phyloP scores from a whole-genome alignment of 2,329 filamentous ascomycete genomes.

The Pseudomassariella vexata region DNA sequence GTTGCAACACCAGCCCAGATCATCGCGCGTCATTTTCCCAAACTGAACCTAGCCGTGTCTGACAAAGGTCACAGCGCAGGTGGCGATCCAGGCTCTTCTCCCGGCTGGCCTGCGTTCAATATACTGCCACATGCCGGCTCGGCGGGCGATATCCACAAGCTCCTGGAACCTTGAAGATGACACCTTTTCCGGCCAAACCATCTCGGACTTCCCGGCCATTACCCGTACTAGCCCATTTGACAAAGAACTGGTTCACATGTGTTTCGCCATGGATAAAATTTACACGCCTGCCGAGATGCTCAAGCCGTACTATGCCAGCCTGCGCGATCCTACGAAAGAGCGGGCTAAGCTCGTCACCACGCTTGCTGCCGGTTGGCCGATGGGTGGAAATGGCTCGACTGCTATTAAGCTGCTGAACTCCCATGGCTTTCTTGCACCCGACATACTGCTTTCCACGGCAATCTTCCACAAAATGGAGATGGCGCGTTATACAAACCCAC shows the following conservation, averaged over 20 bases:
- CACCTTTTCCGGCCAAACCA: conserved; percentile 27
- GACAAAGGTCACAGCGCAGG: conserved; percentile 16
- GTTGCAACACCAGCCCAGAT: conserved; percentile 24
- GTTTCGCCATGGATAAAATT: conserved; percentile 36
- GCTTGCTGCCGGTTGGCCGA: conserved; percentile 23
- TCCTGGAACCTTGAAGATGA: conserved; percentile 20
- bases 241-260: conserved; percentile 30
- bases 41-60: conserved; percentile 1
- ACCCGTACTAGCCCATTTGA: conserved; percentile 22
- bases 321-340: conserved; percentile 20
- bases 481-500: conserved; percentile 25
- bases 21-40: conserved; percentile 21
- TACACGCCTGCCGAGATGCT: conserved; percentile 31
- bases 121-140: conserved; percentile 33
- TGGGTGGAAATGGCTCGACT: conserved; percentile 9
- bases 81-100: conserved; percentile 32
- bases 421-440: conserved; percentile 33
- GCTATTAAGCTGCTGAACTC: conserved; percentile 19
- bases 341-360: conserved; percentile 34
- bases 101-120: conserved; percentile 39
- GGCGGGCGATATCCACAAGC: conserved; percentile 21
- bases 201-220: conserved; percentile 28
- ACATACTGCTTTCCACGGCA: conserved; percentile 36
- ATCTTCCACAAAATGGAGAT: conserved; percentile 24
- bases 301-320: conserved; percentile 28